Percentiles rank a stretch among this genome's conserved stretches.
phyloP scores from a whole-genome alignment of 139 green algal genomes.

The Spirogloea muscicola region DNA sequence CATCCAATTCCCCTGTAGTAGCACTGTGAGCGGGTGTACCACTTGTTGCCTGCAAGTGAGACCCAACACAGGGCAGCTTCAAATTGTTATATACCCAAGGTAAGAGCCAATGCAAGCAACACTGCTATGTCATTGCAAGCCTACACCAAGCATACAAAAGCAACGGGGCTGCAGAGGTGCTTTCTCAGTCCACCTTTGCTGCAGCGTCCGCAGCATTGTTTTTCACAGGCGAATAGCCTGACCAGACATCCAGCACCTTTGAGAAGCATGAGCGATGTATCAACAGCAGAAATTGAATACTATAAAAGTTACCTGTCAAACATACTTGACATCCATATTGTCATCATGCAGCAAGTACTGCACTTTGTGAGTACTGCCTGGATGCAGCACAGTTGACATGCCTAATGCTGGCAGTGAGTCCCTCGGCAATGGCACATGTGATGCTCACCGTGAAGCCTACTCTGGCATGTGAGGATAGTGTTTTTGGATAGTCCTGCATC shows the following conservation, averaged over 20 bases:
- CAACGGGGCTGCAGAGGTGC: not conserved
- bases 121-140: not conserved
- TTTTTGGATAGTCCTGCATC: constrained; percentile 87
- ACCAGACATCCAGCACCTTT: constrained; percentile 62
- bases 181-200: constrained; percentile 74
- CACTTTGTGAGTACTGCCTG: too few relatives aligned
- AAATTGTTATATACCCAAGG: not conserved
- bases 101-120: not conserved
- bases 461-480: constrained; percentile 48
- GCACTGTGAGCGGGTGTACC: constrained; percentile 78
- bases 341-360: too few relatives aligned
- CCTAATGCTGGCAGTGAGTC: too few relatives aligned
- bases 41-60: constrained; percentile 16
- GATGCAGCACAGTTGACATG: too few relatives aligned
- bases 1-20: constrained; percentile 77
- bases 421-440: too few relatives aligned
- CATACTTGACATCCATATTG: too few relatives aligned
- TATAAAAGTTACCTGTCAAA: too few relatives aligned
- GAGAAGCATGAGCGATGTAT: not conserved
- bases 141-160: not conserved
- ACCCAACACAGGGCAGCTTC: not conserved
- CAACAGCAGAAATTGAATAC: too few relatives aligned
- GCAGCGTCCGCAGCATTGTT: constrained; percentile 81
- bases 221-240: constrained; percentile 94
- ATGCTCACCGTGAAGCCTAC: constrained; percentile 89